Base-by-base conservation (phyloP, 1,284 basidiomycete genomes). In the Pseudozyma sp. region DNA sequence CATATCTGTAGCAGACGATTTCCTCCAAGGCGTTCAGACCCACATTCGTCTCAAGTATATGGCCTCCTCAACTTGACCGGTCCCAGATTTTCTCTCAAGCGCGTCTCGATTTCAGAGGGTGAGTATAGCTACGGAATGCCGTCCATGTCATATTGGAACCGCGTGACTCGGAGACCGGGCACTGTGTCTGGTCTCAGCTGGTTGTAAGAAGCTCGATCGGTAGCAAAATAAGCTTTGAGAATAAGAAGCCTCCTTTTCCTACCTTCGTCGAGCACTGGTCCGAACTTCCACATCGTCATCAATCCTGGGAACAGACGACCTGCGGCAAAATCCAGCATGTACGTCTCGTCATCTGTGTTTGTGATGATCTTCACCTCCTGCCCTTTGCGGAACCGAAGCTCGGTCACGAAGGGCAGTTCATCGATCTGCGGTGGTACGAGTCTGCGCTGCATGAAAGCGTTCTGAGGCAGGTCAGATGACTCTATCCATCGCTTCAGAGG, bases 281-380 rank as follows among this genome's bases (percentile, higher is more conserved):
- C 54, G 8, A 55, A 3, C 16, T 47, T 47, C 43, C 43, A 55
- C 3, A 55, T n/a, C 17, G n/a, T 7, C 16, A 55, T 42, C 24
- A 39, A 4, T 10, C 17, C 16, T 2, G 47, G 19, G 29, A 44
- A 47, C 1, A 0, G 14, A 10, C 37, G 35, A 29, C 14, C 14
- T 4, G 3, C 1, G 24, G 11, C 6, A 17, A 30, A 55, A 29
- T 39, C 44, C 33, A 47, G 14, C 54, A 55, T 39, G 16, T 37
- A 47, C 54, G 13, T 40, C 35, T 47, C 54, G 7, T 44, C 45
- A 19, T 47, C 19, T 2, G 24, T 5, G 16, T 31, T 16, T 7
- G 54, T 55, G 30, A 55, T 33, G 19, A 40, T 29, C 35, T 40
- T 47, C n/a, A 55, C 54, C 3, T 3, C 3, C 29, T 7, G 24